These are phyloP conservation scores for Volutella citrinella DNA, from an alignment of 2,329 filamentous ascomycete species.

Conservation along the genomic window DNA sequence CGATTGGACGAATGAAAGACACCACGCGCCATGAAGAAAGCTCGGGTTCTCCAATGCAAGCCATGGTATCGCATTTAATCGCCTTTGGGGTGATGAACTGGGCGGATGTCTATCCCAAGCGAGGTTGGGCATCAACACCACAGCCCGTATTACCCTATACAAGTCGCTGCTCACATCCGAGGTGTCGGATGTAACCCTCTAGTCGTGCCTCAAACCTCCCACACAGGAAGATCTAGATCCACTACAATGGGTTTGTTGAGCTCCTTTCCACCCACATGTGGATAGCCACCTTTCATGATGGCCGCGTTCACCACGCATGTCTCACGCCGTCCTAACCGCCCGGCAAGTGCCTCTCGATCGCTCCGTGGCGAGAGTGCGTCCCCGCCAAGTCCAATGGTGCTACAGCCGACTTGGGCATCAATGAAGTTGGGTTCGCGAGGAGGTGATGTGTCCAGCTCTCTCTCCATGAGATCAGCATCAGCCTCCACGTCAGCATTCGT, in stretches of 20 bases:
- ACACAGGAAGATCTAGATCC: conserved; percentile 68
- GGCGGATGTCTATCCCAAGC: no score
- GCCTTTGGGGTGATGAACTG: no score
- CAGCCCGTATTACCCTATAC: conserved; percentile 16
- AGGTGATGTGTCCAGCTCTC: not conserved
- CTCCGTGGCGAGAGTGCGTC: conserved; percentile 40
- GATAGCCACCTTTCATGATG: conserved; percentile 66
- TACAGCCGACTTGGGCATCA: conserved; percentile 21
- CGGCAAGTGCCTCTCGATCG: conserved; percentile 38
- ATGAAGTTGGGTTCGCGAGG: conserved; percentile 10
- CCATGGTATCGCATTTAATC: no score
- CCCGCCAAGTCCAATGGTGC: conserved; percentile 35
- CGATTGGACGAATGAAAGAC: no score
- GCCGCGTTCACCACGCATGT: conserved; percentile 81
- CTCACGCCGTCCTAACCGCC: conserved; percentile 52
- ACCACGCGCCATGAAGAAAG: no score
- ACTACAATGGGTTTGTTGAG: conserved; percentile 83
- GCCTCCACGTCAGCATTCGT: no score
- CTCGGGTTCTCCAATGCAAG: no score
- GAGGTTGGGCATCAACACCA: no score
- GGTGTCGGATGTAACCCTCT: conserved; percentile 1
- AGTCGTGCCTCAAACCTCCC: conserved; percentile 22
- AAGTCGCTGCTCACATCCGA: conserved; percentile 6
- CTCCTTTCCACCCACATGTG: conserved; percentile 57
- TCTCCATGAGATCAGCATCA: no score